phyloP scores from a whole-genome alignment of 345 rosid genomes.

The Garcia nutans region DNA sequence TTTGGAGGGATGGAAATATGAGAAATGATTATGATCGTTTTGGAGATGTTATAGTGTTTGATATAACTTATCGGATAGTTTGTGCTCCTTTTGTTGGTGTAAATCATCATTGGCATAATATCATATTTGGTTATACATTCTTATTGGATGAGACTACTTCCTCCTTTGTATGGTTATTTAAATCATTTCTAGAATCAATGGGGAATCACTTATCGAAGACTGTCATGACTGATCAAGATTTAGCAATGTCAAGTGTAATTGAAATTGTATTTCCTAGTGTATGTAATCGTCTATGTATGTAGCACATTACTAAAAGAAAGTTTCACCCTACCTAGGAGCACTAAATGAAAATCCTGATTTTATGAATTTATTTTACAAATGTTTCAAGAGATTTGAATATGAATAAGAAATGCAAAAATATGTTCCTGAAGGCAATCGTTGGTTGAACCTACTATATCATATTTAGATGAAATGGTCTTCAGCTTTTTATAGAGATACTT shows the following conservation, averaged over 20 bases:
- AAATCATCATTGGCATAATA: conserved; percentile 4
- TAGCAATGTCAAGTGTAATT: no score
- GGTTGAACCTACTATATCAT: no score
- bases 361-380: background rate
- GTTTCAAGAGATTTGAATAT: background rate
- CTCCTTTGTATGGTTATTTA: no score
- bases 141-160: background rate
- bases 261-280: no score
- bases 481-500: background rate
- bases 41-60: background rate
- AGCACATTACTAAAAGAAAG: no score
- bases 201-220: no score
- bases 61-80: background rate
- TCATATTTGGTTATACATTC: background rate
- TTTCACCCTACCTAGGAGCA: no score
- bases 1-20: conserved; percentile 6
- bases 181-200: no score
- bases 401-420: background rate
- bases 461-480: background rate
- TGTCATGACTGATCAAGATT: no score
- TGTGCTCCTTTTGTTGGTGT: conserved; percentile 8
- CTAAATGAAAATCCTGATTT: background rate
- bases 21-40: conserved; percentile 9
- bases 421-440: no score
- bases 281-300: no score